Evolutionary conservation across 1,284 basidiomycete genomes (phyloP), one percentile per base, ranked within the genome.

Genomic region (Acaromyces ingoldii): DNA sequence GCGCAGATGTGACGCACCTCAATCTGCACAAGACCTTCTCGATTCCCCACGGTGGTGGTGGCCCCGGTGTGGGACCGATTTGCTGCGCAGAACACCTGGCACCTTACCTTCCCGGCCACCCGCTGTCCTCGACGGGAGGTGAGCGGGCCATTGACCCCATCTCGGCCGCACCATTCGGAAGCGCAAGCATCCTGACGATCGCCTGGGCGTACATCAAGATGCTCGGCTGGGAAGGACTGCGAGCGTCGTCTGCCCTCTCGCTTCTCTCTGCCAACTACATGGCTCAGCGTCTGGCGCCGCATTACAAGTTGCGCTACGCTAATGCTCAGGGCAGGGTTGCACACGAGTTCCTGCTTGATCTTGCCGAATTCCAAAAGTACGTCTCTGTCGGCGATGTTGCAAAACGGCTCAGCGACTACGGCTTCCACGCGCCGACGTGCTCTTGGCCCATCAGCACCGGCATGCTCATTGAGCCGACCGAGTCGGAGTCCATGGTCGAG

Each of bases 231-330:
- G 78, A 83, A 53, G 93, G 92, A 15, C 82, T 98, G 37, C 84
- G 84, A 36, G 82, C 89, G 62, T 85, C 90, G 3, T 89, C 91
- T 7, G 88, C 88, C 70, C 79, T 89, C 26, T 89, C 93, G 1
- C 81, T 98, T 25, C 82, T 98, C 45, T 95, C 87, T 70, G 93
- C 93, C 53, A 98, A 98, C 78, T 98, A 98, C 77, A 95, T 97
- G 81, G 91, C 92, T 10, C 82, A 86, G 66, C 83, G 90, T 42
- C 83, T 98, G 25, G 82, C 85, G 49, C 84, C 83, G 9, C 84
- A 92, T 76, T 98, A 96, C 79, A 89, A 81, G 61, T 78, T 97
- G 53, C 85, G 89, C 47, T 98, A 87, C 79, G 90, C 85, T 75
- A 97, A 97, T 76, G 82, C 81, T 61, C 89, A 92, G 61, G 88